These are phyloP conservation scores for Golubevia sp. DNA, from an alignment of 1,284 basidiomycete species.

Conservation along the genomic window DNA sequence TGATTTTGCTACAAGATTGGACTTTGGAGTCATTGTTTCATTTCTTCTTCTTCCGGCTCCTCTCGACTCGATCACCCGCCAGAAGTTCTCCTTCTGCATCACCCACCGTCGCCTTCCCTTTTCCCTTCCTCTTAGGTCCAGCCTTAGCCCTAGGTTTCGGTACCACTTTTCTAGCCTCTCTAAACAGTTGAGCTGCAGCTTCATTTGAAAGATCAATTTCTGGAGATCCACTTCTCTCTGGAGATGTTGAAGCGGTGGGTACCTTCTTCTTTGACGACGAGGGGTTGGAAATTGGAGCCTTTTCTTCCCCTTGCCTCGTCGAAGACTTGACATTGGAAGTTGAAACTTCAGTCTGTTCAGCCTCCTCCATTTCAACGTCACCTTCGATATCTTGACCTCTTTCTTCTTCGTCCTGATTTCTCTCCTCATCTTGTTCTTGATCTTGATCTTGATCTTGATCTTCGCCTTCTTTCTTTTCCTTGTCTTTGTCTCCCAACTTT, in stretches of 20 bases:
- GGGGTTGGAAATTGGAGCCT: neutral
- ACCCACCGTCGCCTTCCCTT: too few relatives aligned
- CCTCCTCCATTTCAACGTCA: neutral
- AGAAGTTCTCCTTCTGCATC: too few relatives aligned
- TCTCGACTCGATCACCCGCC: too few relatives aligned
- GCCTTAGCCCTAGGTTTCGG: neutral
- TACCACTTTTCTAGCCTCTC: neutral
- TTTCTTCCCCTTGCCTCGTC: neutral
- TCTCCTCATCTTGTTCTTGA: neutral
- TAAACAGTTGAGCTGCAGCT: neutral
- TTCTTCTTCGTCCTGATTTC: constrained; percentile 2
- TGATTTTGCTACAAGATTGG: too few relatives aligned
- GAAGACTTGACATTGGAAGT: neutral
- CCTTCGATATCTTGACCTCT: neutral
- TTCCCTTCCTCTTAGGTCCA: too few relatives aligned
- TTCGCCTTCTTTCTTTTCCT: constrained; percentile 3
- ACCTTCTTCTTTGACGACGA: neutral
- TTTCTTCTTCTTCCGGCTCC: too few relatives aligned
- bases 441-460: neutral
- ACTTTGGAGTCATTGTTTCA: too few relatives aligned
- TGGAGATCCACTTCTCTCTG: neutral
- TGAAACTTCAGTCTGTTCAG: neutral
- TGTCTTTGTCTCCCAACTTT: neutral
- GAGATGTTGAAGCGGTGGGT: neutral
- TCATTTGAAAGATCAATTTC: neutral